phyloP scores from a whole-genome alignment of 2,329 filamentous ascomycete genomes.

The Ophiocordyceps australis region DNA sequence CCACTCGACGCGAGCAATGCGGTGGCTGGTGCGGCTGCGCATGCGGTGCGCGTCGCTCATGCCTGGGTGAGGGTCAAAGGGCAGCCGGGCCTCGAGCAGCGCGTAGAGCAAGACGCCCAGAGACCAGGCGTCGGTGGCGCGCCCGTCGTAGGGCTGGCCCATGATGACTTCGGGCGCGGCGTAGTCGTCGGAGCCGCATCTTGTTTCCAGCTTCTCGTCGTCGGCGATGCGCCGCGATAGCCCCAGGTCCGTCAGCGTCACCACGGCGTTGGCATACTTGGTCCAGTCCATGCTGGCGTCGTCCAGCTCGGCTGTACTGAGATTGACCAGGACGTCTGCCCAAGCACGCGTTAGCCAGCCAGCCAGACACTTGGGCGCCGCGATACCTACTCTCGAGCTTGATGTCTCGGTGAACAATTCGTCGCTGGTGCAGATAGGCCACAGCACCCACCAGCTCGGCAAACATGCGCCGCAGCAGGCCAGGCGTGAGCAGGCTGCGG shows the following conservation, averaged over 20 bases:
- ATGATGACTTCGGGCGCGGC: slow-evolving; percentile 92
- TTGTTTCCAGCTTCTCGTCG: slow-evolving; percentile 76
- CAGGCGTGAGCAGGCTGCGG: slow-evolving; percentile 45
- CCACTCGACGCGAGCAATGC: slow-evolving; percentile 95
- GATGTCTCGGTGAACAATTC: slow-evolving; percentile 91
- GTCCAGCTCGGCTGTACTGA: slow-evolving; percentile 50
- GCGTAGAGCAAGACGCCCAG: slow-evolving; percentile 87
- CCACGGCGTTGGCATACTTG: slow-evolving; percentile 62
- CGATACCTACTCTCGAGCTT: slow-evolving; percentile 71
- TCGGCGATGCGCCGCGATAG: slow-evolving; percentile 73
- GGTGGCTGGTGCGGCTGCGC: slow-evolving; percentile 69
- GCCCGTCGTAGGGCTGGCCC: slow-evolving; percentile 86
- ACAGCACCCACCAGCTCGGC: slow-evolving; percentile 76
- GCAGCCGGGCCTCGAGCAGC: slow-evolving; percentile 77
- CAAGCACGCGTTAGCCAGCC: slow-evolving; percentile 1
- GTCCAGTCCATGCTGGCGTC: slow-evolving; percentile 47
- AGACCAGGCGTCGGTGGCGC: slow-evolving; percentile 86
- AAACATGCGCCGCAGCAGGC: slow-evolving; percentile 69
- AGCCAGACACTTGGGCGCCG: too few relatives aligned
- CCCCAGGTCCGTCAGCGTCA: slow-evolving; percentile 82
- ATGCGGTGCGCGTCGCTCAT: slow-evolving; percentile 60
- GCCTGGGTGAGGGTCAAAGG: slow-evolving; percentile 78
- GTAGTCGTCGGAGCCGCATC: slow-evolving; percentile 94
- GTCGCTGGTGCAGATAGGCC: slow-evolving; percentile 64
- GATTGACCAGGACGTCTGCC: slow-evolving; percentile 77